phyloP scores from a whole-genome alignment of 305 asterid species.

The Fraxinus greggii region DNA sequence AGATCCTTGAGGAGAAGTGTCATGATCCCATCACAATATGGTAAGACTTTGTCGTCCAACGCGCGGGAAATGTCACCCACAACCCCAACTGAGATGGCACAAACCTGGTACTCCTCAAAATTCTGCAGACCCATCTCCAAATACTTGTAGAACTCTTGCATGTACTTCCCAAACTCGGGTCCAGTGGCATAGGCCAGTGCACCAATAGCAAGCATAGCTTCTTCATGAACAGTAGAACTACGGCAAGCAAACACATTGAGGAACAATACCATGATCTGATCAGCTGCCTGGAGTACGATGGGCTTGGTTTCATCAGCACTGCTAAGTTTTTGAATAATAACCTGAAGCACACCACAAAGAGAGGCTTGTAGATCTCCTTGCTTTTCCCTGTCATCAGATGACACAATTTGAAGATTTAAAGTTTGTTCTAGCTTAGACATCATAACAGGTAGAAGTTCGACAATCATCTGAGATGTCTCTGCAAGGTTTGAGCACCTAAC shows the following conservation, averaged over 20 bases:
- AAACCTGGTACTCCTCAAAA: slow-evolving; percentile 86
- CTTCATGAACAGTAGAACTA: slow-evolving; percentile 88
- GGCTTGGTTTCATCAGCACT: slow-evolving; percentile 61
- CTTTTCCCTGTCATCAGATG: slow-evolving; percentile 86
- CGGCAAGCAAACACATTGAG: slow-evolving; percentile 84
- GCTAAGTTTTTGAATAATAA: slow-evolving; percentile 78
- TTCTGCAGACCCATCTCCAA: slow-evolving; percentile 84
- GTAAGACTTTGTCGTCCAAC: slow-evolving; percentile 71
- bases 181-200: slow-evolving; percentile 84
- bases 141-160: slow-evolving; percentile 67
- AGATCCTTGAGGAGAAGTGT: slow-evolving; percentile 73
- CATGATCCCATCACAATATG: slow-evolving; percentile 87
- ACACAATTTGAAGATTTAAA: slow-evolving; percentile 52
- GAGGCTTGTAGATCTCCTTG: slow-evolving; percentile 85
- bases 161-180: slow-evolving; percentile 65
- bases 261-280: slow-evolving; percentile 75
- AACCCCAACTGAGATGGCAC: slow-evolving; percentile 85
- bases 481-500: slow-evolving; percentile 73
- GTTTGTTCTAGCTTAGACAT: slow-evolving; percentile 79
- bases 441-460: slow-evolving; percentile 65
- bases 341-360: slow-evolving; percentile 84
- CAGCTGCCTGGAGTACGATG: slow-evolving; percentile 64
- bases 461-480: slow-evolving; percentile 65
- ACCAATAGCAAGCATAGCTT: slow-evolving; percentile 94
- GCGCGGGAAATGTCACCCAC: slow-evolving; percentile 93